Evolutionary conservation across 1,139 yeast species (phyloP), one percentile per base, ranked within the genome.

Genomic region (Fermentozyma sake): DNA sequence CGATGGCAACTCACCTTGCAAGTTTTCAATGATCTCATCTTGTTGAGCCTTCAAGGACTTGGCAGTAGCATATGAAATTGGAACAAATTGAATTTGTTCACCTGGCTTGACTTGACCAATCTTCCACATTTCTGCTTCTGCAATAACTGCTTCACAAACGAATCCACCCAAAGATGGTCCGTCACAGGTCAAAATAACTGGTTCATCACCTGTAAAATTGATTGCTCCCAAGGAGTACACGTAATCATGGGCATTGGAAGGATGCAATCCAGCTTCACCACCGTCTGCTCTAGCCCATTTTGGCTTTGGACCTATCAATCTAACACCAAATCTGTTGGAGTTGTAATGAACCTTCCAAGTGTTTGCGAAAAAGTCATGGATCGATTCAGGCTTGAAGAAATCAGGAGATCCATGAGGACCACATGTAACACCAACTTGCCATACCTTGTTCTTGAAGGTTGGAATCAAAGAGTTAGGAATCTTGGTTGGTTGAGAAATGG

Each of bases 331-430:
- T 57, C 97, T 73, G 60, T 91, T 91, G 21, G 96, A 87, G 61
- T 91, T 91, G 67, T 91, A 91, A 55, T 91, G 97, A 26, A 89
- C 89, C 58, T 87, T 89, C 97, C 97, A 89, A 38, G 75, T 74
- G 29, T 77, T 71, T 5, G 66, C 47, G 51, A 89, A 86, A 59
- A 91, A 87, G 30, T 79, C 82, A 19, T 69, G 65, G 19, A 86
- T 76, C 9, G 84, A 75, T 47, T 83, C 95, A n/a, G 68, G 58
- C 34, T 74, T 72, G 67, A 91, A 89, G 58, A 87, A 86, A 54
- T 91, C 97, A 14, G 97, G 97, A 6, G 96, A 77, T 2, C 97
- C 97, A 53, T 91, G 97, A 16, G 97, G 97, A 30, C 97, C 98
- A 57, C 94, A 81, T 14, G 95, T 85, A 26, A 87, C 96, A 46